These are phyloP conservation scores for Linum usitatissimum DNA, from an alignment of 345 rosid genomes.

Conservation along the genomic window DNA sequence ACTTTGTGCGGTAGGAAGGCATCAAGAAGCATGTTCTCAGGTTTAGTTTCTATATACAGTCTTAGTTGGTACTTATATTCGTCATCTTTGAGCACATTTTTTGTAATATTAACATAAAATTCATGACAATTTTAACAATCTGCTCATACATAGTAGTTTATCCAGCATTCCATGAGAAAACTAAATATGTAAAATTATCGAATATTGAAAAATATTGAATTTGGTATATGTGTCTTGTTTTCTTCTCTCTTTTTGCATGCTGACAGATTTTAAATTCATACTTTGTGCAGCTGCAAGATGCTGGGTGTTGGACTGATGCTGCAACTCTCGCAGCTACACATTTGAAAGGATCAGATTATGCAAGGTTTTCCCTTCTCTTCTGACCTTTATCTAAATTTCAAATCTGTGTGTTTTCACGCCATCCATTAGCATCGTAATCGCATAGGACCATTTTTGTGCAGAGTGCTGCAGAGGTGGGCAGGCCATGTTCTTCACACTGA, in stretches of 20 bases:
- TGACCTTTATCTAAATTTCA: neutral
- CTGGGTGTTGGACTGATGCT: constrained; percentile 98
- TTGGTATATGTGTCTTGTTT: neutral
- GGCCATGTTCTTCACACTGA: constrained; percentile 63
- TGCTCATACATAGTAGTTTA: too few species aligned
- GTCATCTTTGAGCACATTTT: too few species aligned
- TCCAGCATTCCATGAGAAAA: neutral
- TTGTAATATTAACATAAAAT: too few species aligned
- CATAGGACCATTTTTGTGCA: constrained; percentile 15
- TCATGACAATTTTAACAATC: neutral
- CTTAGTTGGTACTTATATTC: neutral
- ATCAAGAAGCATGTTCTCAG: constrained; percentile 99
- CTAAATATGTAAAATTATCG: neutral
- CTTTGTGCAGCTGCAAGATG: constrained; percentile 73
- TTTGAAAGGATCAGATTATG: constrained; percentile 92
- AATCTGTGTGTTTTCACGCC: neutral
- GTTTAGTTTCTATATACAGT: constrained; percentile 25
- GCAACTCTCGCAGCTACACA: constrained; percentile 96
- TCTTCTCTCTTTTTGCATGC: too few species aligned
- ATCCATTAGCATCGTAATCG: neutral
- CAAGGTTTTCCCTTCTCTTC: constrained; percentile 31
- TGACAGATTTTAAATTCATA: neutral
- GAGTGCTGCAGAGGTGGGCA: constrained; percentile 94
- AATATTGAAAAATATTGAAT: neutral
- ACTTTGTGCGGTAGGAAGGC: constrained; percentile 91